phyloP scores from a whole-genome alignment of 768 basidiomycete genomes.

The Russula dissimulans region DNA sequence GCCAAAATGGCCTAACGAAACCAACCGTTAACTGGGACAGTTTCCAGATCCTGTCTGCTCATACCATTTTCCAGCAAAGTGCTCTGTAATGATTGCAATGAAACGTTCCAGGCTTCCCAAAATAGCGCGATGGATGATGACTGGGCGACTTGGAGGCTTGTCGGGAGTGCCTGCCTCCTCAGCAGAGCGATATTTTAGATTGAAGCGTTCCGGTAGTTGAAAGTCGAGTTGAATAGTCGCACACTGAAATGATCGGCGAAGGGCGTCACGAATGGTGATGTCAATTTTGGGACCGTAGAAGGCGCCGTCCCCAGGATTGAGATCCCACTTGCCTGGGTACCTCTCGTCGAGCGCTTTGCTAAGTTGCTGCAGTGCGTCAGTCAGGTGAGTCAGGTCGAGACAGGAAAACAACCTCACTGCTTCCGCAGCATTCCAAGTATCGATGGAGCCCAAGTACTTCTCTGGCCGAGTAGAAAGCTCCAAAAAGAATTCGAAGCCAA shows the following conservation, averaged over 20 bases:
- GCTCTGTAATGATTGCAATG: conserved; percentile 94
- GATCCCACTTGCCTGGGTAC: conserved; percentile 82
- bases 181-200: conserved; percentile 80
- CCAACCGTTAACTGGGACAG: neutral
- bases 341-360: conserved; percentile 73
- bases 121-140: conserved; percentile 98
- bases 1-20: conserved; percentile 83
- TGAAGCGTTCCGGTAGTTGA: conserved; percentile 94
- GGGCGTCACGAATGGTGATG: conserved; percentile 89
- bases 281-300: conserved; percentile 99
- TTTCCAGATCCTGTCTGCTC: neutral
- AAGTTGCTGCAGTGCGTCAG: conserved; percentile 52
- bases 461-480: conserved; percentile 95
- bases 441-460: conserved; percentile 81
- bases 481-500: conserved; percentile 90
- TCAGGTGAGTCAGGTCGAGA: neutral
- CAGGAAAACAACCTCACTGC: conserved; percentile 36
- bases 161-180: conserved; percentile 55
- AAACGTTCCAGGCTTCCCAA: conserved; percentile 91
- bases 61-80: conserved; percentile 95
- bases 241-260: conserved; percentile 92
- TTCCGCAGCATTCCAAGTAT: conserved; percentile 89
- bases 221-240: conserved; percentile 99
- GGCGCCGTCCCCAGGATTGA: conserved; percentile 95
- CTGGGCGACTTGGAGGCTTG: conserved; percentile 63